Conservation (phyloP, 768 basidiomycete species). For the Saitozyma sp. region DNA sequence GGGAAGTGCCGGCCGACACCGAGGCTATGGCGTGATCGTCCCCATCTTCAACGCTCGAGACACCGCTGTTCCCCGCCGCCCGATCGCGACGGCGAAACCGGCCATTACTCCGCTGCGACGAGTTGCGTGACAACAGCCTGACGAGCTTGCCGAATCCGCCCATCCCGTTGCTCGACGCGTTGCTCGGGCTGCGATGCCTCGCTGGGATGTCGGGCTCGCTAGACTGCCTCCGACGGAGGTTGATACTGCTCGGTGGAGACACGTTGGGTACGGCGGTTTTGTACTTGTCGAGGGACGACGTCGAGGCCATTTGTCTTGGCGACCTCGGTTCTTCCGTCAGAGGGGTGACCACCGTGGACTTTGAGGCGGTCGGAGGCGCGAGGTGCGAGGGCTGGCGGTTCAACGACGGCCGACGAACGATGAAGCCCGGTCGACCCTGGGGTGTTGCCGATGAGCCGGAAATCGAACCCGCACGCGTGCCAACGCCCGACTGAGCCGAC, state of each 20-base stretch:
- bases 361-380: neutral
- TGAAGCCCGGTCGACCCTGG: conserved; percentile 10
- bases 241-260: conserved; percentile 28
- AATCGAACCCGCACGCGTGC: neutral
- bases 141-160: conserved; percentile 34
- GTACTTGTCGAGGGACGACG: conserved; percentile 35
- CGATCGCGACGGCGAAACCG: conserved; percentile 13
- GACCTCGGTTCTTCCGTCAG: conserved; percentile 22
- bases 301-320: conserved; percentile 29
- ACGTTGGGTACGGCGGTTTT: conserved; percentile 12
- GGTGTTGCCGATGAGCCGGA: neutral
- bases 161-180: conserved; percentile 33
- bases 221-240: conserved; percentile 22
- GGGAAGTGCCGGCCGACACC: conserved; percentile 11
- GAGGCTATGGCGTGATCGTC: conserved; percentile 15
- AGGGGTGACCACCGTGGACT: conserved; percentile 1
- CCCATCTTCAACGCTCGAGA: conserved; percentile 2
- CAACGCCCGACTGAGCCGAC: neutral
- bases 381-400: conserved; percentile 5
- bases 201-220: conserved; percentile 29
- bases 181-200: conserved; percentile 44
- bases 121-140: conserved; percentile 35
- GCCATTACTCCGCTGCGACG: conserved; percentile 37
- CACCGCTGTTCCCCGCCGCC: conserved; percentile 4
- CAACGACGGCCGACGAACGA: conserved; percentile 9